Evolutionary conservation across 1,139 yeast species (phyloP), one percentile per base, ranked within the genome.

Genomic region (Meyerozyma smithsonii): DNA sequence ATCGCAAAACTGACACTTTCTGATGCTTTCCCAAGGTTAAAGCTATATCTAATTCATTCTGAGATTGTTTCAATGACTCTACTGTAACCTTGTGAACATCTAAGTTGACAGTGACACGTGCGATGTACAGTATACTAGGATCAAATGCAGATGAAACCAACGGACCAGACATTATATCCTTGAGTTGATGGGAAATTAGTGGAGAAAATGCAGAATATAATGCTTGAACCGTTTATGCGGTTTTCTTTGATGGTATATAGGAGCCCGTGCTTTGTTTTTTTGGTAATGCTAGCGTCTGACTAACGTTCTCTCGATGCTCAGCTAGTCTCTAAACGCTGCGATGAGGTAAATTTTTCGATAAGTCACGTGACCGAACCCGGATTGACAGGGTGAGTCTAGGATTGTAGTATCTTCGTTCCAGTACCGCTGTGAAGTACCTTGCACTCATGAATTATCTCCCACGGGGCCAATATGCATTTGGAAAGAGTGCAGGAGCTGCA

Each of bases 41-140:
- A 7, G 69, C 57, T 7, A 72, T 58, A 44, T 70, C 57, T 35
- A 70, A 61, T 17, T 69, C 52, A 11, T 71, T 50, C 37, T 64
- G 68, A 7, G 72, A 56, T 21, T 62, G 49, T 40, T 56, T 52
- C 6, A 77, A 62, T 6, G 85, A 72, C 50, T 77, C 82, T 3
- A 86, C 85, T 47, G 82, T 74, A 36, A 89, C 64, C 50, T 81
- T 80, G 54, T 86, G 92, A 8, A 81, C 70, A 56, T 88, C 95
- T 46, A 89, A 70, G 3, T 89, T 83, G 32, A 81, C 77, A 19
- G 79, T 65, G 1, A 80, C 89, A 37, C 80, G 75, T 15, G 95
- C 94, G 50, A 81, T 72, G 52, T 72, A 72, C 36, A 74, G 67
- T 18, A 82, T 81, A 1, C 74, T 59, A 10, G 79, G 70, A 60